A percentile compares a stretch with the other conserved stretches of the same genome.
Conservation (phyloP, 768 basidiomycete species). For the Lentinula sp. region DNA sequence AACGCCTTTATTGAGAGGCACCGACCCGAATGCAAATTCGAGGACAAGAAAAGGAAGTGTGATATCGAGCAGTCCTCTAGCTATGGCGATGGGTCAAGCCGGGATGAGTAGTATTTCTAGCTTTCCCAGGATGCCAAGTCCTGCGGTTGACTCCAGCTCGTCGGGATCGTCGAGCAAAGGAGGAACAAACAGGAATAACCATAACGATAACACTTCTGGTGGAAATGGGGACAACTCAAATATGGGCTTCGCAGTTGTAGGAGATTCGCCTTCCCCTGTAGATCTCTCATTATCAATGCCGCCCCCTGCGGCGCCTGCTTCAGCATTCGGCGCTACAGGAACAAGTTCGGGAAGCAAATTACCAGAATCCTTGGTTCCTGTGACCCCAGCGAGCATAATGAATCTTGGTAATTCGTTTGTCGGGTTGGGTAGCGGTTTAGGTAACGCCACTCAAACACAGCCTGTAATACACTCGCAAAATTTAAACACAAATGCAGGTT, state of each 20-base stretch:
- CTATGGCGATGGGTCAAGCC: not conserved
- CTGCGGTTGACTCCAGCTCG: not conserved
- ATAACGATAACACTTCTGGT: not conserved
- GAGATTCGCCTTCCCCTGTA: constrained; percentile 79
- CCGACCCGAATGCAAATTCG: constrained; percentile 7
- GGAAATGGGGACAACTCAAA: not conserved
- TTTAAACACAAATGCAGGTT: not conserved
- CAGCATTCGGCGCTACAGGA: constrained; percentile 10
- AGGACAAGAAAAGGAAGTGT: not conserved
- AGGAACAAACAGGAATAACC: not conserved
- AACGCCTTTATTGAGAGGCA: constrained; percentile 49
- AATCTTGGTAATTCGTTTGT: constrained; percentile 48
- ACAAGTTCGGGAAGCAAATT: not conserved
- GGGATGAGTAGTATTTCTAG: not conserved
- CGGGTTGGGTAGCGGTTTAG: constrained; percentile 45
- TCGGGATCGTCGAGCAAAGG: not conserved
- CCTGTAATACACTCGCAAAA: not conserved
- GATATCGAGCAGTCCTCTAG: constrained; percentile 8
- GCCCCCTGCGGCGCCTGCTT: constrained; percentile 56
- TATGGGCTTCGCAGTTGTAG: constrained; percentile 3
- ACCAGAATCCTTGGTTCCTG: constrained; percentile 48
- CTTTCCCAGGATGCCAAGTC: not conserved
- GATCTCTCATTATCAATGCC: constrained; percentile 72
- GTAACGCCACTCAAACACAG: not conserved
- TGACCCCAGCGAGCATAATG: constrained; percentile 91